Percentiles rank a stretch among this genome's conserved stretches.
Evolutionary conservation across 768 basidiomycete genomes (phyloP).

Genomic region (Suillus sp.): DNA sequence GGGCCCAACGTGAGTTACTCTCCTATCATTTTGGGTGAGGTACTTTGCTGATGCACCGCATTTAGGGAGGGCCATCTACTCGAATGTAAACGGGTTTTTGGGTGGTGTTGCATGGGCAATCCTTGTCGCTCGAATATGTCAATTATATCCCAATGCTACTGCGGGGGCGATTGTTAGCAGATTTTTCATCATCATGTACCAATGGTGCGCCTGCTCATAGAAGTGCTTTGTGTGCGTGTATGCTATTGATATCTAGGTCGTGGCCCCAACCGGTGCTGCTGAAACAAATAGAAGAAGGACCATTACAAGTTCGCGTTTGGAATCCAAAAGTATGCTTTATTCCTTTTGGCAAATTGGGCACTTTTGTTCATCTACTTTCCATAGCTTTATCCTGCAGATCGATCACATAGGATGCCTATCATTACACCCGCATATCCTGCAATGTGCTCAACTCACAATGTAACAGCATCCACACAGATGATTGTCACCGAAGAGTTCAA

Average conservation of each 20-base stretch:
- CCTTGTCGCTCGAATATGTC: slow-evolving; percentile 98
- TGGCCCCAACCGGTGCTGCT: slow-evolving; percentile 99
- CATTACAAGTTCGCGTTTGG: slow-evolving; percentile 93
- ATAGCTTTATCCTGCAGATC: slow-evolving; percentile 87
- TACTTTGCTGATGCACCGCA: slow-evolving; percentile 14
- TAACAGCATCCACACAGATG: slow-evolving; percentile 92
- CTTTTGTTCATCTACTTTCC: slow-evolving; percentile 11
- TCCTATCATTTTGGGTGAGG: neutral
- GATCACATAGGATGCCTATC: slow-evolving; percentile 98
- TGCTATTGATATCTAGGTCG: slow-evolving; percentile 55
- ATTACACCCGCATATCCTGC: slow-evolving; percentile 99
- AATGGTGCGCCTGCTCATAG: slow-evolving; percentile 65
- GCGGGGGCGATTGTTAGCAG: slow-evolving; percentile 96
- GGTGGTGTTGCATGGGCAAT: slow-evolving; percentile 99
- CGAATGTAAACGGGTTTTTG: slow-evolving; percentile 96
- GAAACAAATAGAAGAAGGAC: slow-evolving; percentile 96
- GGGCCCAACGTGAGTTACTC: slow-evolving; percentile 78
- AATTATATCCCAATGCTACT: slow-evolving; percentile 92
- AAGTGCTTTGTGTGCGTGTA: slow-evolving; percentile 2
- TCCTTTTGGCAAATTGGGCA: no score
- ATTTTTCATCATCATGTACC: slow-evolving; percentile 98
- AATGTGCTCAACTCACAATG: slow-evolving; percentile 99
- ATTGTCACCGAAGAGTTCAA: slow-evolving; percentile 97
- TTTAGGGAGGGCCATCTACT: slow-evolving; percentile 92
- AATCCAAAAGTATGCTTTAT: slow-evolving; percentile 77